Base-by-base conservation (phyloP, 495 filamentous ascomycete species). In the Penicillium ucsense region DNA sequence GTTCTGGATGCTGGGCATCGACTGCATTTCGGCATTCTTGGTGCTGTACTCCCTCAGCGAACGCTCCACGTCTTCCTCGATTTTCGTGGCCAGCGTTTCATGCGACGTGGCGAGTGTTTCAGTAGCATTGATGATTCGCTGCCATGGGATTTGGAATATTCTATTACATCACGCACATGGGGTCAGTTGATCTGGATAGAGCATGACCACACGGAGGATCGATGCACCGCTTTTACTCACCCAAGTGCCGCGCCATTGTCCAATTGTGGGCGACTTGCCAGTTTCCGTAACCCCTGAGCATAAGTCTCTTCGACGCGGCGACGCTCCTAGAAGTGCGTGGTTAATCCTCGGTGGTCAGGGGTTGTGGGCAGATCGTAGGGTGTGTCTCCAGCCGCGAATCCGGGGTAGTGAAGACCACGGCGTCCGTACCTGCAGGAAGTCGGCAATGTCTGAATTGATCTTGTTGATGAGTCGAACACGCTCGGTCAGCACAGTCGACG, bases 241-340 rank as follows among this genome's bases (percentile, higher is more conserved):
- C 91, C 91, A 37, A 95, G 74, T 53, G 94, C 86, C 10, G 82
- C 81, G 44, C 78, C 77, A 60, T 84, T 79, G 66, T 86, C 78
- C 60, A 84, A 74, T 68, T 87, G 73, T 61, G 80, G 72, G 65
- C 77, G 77, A 53, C 74, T 69, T 42, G 82, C 78, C 49, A 99
- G 73, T 69, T 89, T 97, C 56, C 82, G 81, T 47, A 99, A 70
- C 4, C 85, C 85, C 62, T 81, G 77, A 41, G 86, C 87, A 68
- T 99, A 99, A 55, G 79, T 71, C 64, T 96, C 94, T 71, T 99
- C 94, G 38, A 96, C 77, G 48, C 81, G 85, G 59, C 90, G 85
- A 53, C 94, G 87, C 70, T 99, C 92, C 92, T 96, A 53, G 44
- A 4, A 5, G 6, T 33, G 30, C 46, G 44, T 41, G 31, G 35